Evolutionary conservation across 1,139 yeast genomes (phyloP), one percentile per base, ranked within the genome.

Genomic region (Debaryomycetaceae sp.): DNA sequence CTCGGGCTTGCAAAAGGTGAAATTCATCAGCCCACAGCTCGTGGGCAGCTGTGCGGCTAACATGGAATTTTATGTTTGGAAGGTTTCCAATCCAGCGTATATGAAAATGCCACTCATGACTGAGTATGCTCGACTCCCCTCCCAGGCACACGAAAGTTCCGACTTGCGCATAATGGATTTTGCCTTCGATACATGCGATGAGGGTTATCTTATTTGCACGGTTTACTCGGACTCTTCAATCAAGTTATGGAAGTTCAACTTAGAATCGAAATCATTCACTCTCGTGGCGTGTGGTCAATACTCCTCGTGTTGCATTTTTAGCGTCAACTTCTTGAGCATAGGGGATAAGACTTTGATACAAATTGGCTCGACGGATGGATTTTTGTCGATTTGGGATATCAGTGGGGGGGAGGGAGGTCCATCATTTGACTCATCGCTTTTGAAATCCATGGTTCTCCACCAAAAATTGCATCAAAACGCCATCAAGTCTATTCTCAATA

Each of bases 161-260:
- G 97, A 90, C 49, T 60, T 90, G 36, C 64, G 98, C 40, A 75
- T 87, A 27, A 87, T 86, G 95, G 94, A 81, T 49, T 80, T 85
- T 47, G 76, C 66, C 33, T 58, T 70, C 4, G 38, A 60, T 16
- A 55, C 58, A 23, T 12, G 25, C 13, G 47, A 57, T 1, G 44
- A 45, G 4, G 74, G 74, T 6, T 71, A 76, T 36, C 41, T 77
- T 2, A 43, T 86, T 5, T 68, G 71, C 1, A 70, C 86, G 0
- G 93, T 79, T 0, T 90, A 83, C 46, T 87, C 97, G 0, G 87
- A 90, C 47, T 87, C 97, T 1, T 60, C 69, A 5, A 68, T 90
- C 28, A 77, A 73, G 38, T 28, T 80, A 0, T 82, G 87, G 78
- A 51, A 56, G 33, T 76, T 74, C 41, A 57, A 67, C 34, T 39